These are phyloP conservation scores for Pseudopyricularia cyperi DNA, from an alignment of 2,329 filamentous ascomycete species.

Conservation along the genomic window DNA sequence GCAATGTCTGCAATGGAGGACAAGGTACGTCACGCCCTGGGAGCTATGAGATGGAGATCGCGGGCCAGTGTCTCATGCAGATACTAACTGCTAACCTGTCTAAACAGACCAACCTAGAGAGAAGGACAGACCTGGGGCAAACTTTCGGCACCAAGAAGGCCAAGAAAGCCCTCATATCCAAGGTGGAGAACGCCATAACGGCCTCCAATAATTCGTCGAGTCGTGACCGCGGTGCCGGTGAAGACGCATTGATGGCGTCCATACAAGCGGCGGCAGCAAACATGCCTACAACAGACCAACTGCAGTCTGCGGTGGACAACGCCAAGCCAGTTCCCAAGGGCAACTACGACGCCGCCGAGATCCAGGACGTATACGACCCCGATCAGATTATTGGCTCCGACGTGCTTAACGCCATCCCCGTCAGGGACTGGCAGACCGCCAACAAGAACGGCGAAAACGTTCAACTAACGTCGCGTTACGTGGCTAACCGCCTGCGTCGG, in stretches of 20 bases:
- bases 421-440: conserved; percentile 63
- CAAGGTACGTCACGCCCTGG: conserved; percentile 15
- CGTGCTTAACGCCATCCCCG: conserved; percentile 52
- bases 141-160: conserved; percentile 80
- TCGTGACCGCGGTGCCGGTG: conserved; percentile 36
- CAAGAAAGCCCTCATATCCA: conserved; percentile 59
- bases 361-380: conserved; percentile 61
- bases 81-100: conserved; percentile 10
- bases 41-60: not conserved
- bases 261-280: conserved; percentile 47
- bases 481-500: conserved; percentile 47
- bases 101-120: conserved; percentile 44
- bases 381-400: conserved; percentile 53
- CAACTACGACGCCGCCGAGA: conserved; percentile 52
- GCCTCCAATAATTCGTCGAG: conserved; percentile 21
- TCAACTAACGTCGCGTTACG: conserved; percentile 45
- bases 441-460: conserved; percentile 45
- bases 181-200: conserved; percentile 58
- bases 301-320: conserved; percentile 41
- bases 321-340: conserved; percentile 61
- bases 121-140: conserved; percentile 57
- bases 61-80: too few relatives aligned
- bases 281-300: conserved; percentile 28
- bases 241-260: conserved; percentile 46
- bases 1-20: conserved; percentile 23